Base-by-base conservation (phyloP, 768 basidiomycete species). In the Omphalotus guepiniiformis region DNA sequence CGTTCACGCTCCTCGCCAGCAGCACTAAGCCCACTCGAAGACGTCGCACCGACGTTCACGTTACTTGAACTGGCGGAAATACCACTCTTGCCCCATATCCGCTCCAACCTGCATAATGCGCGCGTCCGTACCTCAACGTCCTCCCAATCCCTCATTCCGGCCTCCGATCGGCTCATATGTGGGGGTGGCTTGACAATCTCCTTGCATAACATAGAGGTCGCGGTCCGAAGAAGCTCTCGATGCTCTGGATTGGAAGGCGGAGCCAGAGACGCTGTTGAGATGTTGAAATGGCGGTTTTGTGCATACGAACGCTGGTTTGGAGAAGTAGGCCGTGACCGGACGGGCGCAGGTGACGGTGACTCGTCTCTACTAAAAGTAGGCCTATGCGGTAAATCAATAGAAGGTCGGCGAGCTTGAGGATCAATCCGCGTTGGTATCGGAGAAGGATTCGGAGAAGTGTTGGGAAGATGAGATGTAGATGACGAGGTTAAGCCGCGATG, bases 1-100 rank as follows among this genome's bases (percentile, higher is more conserved):
- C 85, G 69, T 64, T 93, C 88, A 57, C 83, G 73, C 53, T 91
- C 89, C 65, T 88, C 89, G 28, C 83, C 83, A 23, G 72, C 69
- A 19, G 70, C 66, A 54, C 74, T 72, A 15, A 73, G 51, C 18
- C 74, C 69, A 34, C 59, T 63, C 13, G 67, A 61, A 32, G 55
- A 55, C 49, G 63, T 50, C 23, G 58, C 55, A 19, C 62, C 59
- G 28, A 65, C 57, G 21, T 56, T 65, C 23, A 70, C 42, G 49
- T 72, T 78, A 13, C 68, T 68, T n/a, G 71, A 71, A 46, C 72
- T 68, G 1, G 71, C 67, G 3, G 63, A 61, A 7, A 59, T 65
- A 11, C 82, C 79, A 57, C 71, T 85, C 72, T 75, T 82, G 3
- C 79, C 79, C 90, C 89, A 92, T 16, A 85, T 76, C 37, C 84